Evolutionary conservation across 768 basidiomycete genomes (phyloP).

Genomic region (Hericium alpestre): DNA sequence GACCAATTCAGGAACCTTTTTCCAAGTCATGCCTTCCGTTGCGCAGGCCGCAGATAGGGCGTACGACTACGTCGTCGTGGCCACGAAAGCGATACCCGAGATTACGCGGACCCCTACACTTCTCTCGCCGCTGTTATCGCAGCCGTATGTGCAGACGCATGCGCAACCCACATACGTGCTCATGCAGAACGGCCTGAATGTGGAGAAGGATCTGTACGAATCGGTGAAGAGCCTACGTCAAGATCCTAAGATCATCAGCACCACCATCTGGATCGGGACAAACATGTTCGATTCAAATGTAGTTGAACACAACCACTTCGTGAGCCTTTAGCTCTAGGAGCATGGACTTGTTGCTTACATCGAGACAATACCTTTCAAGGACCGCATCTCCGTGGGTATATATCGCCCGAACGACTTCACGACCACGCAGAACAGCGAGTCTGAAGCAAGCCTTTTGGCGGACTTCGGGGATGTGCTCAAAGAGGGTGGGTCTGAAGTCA

Average conservation of each 20-base stretch:
- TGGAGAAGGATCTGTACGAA: constrained; percentile 56
- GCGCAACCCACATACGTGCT: constrained; percentile 51
- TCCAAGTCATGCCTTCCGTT: constrained; percentile 46
- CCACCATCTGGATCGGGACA: constrained; percentile 43
- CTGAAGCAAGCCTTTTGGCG: constrained; percentile 30
- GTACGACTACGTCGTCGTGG: constrained; percentile 57
- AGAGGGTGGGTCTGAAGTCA: constrained; percentile 36
- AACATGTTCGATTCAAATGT: constrained; percentile 37
- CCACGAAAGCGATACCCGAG: constrained; percentile 68
- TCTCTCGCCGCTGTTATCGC: constrained; percentile 43
- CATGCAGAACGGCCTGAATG: constrained; percentile 63
- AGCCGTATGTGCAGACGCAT: constrained; percentile 33
- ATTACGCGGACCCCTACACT: constrained; percentile 43
- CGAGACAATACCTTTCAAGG: constrained; percentile 22
- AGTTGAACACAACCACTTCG: constrained; percentile 43
- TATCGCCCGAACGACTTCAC: constrained; percentile 37
- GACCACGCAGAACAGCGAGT: constrained; percentile 30
- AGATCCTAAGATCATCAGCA: constrained; percentile 42
- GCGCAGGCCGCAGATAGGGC: constrained; percentile 46
- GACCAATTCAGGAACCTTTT: background rate
- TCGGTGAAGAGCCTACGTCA: constrained; percentile 23
- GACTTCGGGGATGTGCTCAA: constrained; percentile 36
- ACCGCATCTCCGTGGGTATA: constrained; percentile 41
- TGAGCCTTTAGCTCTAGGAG: constrained; percentile 18
- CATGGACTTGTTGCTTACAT: too few relatives aligned